Evolutionary conservation across 441 rosid species (phyloP).

Genomic region (Populus tomentosa): DNA sequence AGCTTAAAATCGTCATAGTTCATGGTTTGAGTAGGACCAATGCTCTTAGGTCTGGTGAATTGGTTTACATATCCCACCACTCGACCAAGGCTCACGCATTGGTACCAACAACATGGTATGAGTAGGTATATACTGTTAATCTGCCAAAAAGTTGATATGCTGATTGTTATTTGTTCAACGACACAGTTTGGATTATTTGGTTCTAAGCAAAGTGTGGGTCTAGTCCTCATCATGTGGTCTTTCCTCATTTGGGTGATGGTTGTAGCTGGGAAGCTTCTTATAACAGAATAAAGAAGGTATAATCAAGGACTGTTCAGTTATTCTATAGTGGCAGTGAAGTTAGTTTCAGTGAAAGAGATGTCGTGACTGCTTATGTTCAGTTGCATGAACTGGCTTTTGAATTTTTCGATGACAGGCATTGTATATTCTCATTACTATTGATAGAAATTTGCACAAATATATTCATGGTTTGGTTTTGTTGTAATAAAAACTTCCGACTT

Average conservation of each 20-base stretch:
- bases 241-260: neutral
- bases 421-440: too few relatives aligned
- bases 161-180: neutral
- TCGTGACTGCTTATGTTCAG: neutral
- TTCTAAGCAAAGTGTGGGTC: neutral
- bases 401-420: neutral
- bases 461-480: too few relatives aligned
- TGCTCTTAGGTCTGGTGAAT: neutral
- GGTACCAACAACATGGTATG: neutral
- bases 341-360: neutral
- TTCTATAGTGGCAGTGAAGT: neutral
- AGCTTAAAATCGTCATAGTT: conserved; percentile 5
- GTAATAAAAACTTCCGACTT: too few relatives aligned
- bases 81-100: neutral
- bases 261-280: neutral
- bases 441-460: too few relatives aligned
- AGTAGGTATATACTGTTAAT: neutral
- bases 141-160: neutral
- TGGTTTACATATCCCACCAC: neutral
- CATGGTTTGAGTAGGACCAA: conserved; percentile 5
- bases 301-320: neutral
- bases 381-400: neutral
- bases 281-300: neutral
- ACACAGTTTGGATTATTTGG: neutral
- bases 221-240: too few relatives aligned